Conservation (phyloP, 2,329 filamentous ascomycete species). For the Pestalotiopsis sp. region DNA sequence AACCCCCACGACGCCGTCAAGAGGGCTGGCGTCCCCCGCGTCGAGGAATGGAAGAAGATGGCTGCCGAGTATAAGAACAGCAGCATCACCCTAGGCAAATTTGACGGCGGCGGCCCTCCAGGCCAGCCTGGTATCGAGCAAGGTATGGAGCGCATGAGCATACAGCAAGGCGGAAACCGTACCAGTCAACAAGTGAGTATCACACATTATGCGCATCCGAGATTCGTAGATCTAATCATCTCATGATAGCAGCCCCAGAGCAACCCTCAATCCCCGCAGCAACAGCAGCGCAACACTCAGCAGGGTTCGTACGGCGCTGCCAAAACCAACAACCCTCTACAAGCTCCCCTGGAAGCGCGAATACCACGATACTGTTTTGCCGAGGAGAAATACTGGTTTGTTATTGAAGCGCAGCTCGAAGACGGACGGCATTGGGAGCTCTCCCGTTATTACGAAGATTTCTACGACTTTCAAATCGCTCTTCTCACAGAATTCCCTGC, state of each 20-base stretch:
- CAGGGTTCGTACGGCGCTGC: conserved; percentile 28
- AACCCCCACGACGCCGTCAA: conserved; percentile 85
- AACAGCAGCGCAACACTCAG: conserved; percentile 39
- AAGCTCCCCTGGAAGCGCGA: conserved; percentile 77
- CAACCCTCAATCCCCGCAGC: conserved; percentile 21
- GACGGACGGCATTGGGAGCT: conserved; percentile 92
- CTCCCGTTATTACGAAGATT: conserved; percentile 94
- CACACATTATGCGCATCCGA: neutral
- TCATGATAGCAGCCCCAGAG: conserved; percentile 29
- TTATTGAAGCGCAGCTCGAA: conserved; percentile 87
- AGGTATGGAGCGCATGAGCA: conserved; percentile 76
- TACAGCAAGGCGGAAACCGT: conserved; percentile 53
- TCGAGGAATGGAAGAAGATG: conserved; percentile 99
- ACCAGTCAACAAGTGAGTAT: conserved; percentile 42
- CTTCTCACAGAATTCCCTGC: conserved; percentile 88
- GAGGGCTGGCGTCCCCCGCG: conserved; percentile 85
- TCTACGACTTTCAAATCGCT: conserved; percentile 97
- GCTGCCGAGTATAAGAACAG: conserved; percentile 99
- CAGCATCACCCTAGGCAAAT: conserved; percentile 93
- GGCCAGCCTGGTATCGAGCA: conserved; percentile 44
- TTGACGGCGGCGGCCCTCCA: conserved; percentile 57
- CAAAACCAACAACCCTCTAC: conserved; percentile 55
- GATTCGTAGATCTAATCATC: conserved; percentile 18
- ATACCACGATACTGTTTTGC: conserved; percentile 95
- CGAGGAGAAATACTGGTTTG: conserved; percentile 98